Conservation (phyloP, 805 yeast genomes). For the Isabelozyma heimii region DNA sequence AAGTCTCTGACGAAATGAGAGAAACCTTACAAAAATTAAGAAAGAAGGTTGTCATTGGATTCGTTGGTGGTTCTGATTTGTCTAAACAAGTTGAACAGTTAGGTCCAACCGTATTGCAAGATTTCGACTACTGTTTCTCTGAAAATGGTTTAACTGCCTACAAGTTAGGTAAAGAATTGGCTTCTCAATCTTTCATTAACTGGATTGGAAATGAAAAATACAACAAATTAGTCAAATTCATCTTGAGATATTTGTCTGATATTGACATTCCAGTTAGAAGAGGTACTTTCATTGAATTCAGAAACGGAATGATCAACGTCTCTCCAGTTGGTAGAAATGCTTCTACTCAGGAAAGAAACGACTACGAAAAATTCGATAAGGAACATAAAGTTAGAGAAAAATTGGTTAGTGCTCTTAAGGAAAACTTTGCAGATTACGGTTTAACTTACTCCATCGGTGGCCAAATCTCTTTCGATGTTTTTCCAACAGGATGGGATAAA, state of each 20-base stretch:
- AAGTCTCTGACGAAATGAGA: constrained; percentile 73
- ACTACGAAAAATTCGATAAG: constrained; percentile 82
- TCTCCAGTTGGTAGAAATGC: constrained; percentile 99
- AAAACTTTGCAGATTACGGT: constrained; percentile 76
- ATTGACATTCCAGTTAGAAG: constrained; percentile 94
- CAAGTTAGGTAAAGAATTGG: constrained; percentile 82
- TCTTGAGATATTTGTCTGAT: constrained; percentile 78
- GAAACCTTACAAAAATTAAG: constrained; percentile 70
- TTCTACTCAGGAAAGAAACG: constrained; percentile 88
- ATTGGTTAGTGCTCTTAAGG: constrained; percentile 81
- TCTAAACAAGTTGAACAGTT: constrained; percentile 94
- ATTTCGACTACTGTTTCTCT: constrained; percentile 93
- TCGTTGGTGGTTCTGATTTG: constrained; percentile 96
- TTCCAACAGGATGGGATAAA: constrained; percentile 99
- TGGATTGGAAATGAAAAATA: constrained; percentile 97
- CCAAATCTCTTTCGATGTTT: constrained; percentile 97
- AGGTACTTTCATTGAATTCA: constrained; percentile 98
- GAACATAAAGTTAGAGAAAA: constrained; percentile 77
- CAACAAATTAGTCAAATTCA: constrained; percentile 82
- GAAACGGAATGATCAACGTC: constrained; percentile 98
- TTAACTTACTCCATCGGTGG: constrained; percentile 99
- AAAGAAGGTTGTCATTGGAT: constrained; percentile 91
- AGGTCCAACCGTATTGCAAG: constrained; percentile 70
- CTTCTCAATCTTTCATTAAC: constrained; percentile 88
- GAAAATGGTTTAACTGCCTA: constrained; percentile 99